Percentiles rank a stretch among this genome's conserved stretches.
These are phyloP conservation scores for Fusarium sublunatum DNA, from an alignment of 2,329 filamentous ascomycete genomes.

Conservation along the genomic window DNA sequence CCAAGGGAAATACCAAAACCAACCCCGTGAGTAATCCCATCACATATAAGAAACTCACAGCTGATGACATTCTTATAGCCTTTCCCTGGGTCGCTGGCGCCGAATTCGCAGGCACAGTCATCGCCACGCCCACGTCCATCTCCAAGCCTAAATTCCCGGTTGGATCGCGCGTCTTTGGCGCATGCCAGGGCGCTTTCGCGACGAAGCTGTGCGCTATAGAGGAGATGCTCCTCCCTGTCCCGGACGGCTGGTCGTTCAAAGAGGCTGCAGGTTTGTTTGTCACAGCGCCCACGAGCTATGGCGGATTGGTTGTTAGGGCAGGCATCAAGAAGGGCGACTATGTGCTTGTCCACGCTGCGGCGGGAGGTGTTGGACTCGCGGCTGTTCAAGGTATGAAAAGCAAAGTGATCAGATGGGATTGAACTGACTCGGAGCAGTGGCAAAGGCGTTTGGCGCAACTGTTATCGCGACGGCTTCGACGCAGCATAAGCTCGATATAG, in stretches of 20 bases:
- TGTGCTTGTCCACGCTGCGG: slow-evolving; percentile 91
- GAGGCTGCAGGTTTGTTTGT: slow-evolving; percentile 92
- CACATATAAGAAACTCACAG: neutral
- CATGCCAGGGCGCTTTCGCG: slow-evolving; percentile 86
- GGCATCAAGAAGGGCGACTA: slow-evolving; percentile 82
- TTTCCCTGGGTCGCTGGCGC: slow-evolving; percentile 89
- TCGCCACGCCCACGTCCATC: slow-evolving; percentile 69
- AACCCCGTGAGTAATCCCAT: slow-evolving; percentile 67
- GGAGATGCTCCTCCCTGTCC: slow-evolving; percentile 75
- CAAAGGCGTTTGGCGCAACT: slow-evolving; percentile 89
- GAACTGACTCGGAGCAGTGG: slow-evolving; percentile 61
- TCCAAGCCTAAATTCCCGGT: slow-evolving; percentile 72
- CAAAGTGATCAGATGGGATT: neutral
- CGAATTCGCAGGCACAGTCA: slow-evolving; percentile 85
- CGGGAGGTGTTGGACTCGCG: slow-evolving; percentile 89
- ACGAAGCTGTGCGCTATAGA: slow-evolving; percentile 78
- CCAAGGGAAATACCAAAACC: slow-evolving; percentile 93
- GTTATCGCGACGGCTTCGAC: slow-evolving; percentile 94
- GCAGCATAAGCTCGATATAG: slow-evolving; percentile 81
- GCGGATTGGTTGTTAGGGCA: slow-evolving; percentile 81
- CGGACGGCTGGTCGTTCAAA: slow-evolving; percentile 81
- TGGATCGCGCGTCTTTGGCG: slow-evolving; percentile 88
- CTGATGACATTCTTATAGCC: slow-evolving; percentile 52
- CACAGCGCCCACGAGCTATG: slow-evolving; percentile 91
- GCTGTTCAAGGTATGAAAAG: slow-evolving; percentile 76